Evolutionary conservation across 352 stramenopile genomes (phyloP).

Genomic region (Phytophthora constricta): DNA sequence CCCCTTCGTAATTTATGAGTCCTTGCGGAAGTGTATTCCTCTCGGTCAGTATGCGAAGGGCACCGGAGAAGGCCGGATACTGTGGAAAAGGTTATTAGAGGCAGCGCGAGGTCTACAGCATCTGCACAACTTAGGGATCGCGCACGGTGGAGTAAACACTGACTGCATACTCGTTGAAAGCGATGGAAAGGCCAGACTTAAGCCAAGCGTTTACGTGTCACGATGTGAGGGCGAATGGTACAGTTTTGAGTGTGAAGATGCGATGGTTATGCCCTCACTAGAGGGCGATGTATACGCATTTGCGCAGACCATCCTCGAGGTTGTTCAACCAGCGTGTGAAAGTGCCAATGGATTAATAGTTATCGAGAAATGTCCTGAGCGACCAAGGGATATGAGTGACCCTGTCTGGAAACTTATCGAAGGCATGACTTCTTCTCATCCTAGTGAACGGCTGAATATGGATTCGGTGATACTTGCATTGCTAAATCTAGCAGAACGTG

Average conservation of each 20-base stretch:
- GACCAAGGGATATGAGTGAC: constrained; percentile 1
- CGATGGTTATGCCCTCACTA: constrained; percentile 1
- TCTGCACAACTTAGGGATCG: constrained; percentile 22
- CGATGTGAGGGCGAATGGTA: too few relatives aligned
- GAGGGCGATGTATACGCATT: constrained; percentile 33
- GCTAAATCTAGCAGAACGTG: constrained; percentile 27
- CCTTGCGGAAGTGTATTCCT: constrained; percentile 10
- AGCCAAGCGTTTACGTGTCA: background rate
- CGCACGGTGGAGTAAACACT: constrained; percentile 20
- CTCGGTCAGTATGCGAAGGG: constrained; percentile 19
- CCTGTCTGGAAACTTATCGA: constrained; percentile 11
- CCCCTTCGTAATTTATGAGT: constrained; percentile 41
- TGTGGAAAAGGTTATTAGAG: constrained; percentile 37
- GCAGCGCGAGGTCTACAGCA: constrained; percentile 30
- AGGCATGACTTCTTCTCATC: constrained; percentile 19
- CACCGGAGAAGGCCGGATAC: constrained; percentile 3
- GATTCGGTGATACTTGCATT: constrained; percentile 22
- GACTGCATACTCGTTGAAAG: constrained; percentile 15
- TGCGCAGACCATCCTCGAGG: constrained; percentile 13
- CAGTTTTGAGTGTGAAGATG: too few relatives aligned
- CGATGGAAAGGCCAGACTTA: constrained; percentile 36
- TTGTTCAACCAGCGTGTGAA: background rate
- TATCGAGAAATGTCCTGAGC: constrained; percentile 14
- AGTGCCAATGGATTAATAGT: background rate
- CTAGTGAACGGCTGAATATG: constrained; percentile 23